Evolutionary conservation across 805 yeast species (phyloP).

Genomic region (Kluyveromyces siamensis): DNA sequence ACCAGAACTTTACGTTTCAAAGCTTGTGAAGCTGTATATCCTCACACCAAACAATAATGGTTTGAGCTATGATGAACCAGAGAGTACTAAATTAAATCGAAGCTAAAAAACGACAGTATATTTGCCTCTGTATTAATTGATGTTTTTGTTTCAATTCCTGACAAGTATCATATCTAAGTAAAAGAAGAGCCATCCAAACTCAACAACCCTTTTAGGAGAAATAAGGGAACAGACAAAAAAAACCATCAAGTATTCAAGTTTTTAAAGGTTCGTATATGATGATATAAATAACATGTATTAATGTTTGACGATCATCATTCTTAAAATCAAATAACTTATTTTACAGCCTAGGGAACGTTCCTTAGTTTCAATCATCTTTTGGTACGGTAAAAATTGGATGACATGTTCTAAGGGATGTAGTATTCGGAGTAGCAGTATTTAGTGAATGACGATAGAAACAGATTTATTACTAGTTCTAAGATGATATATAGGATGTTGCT

Average conservation of each 20-base stretch:
- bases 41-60: not conserved
- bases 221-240: not conserved
- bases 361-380: no score
- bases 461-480: not conserved
- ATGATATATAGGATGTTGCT: not conserved
- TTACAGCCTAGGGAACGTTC: no score
- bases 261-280: no score
- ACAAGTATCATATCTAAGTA: not conserved
- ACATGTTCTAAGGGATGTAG: not conserved
- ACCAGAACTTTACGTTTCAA: not conserved
- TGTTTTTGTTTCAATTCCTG: not conserved
- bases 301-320: no score
- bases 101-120: not conserved
- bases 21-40: not conserved
- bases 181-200: no score
- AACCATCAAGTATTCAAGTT: no score
- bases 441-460: not conserved
- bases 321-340: no score
- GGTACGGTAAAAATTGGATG: no score
- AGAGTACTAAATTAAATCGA: not conserved
- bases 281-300: no score
- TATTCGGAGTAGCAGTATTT: not conserved
- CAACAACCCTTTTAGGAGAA: not conserved
- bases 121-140: not conserved
- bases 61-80: not conserved